Evolutionary conservation across 768 basidiomycete species (phyloP), one percentile per base, ranked within the genome.

Genomic region (Artomyces pyxidatus): DNA sequence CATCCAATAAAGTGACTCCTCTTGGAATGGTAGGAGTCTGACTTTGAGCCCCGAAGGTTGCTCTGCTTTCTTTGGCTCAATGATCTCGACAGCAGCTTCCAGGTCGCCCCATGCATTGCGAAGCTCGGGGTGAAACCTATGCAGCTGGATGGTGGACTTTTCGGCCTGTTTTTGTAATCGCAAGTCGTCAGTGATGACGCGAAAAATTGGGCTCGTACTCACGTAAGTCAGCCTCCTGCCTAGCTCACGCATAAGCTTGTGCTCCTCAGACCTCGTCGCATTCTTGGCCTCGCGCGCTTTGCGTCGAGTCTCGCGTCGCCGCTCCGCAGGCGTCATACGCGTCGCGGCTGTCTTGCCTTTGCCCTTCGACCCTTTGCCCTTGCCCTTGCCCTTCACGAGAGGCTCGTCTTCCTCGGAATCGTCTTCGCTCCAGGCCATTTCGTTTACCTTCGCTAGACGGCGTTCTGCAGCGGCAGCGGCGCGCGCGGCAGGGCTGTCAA

Each of bases 1-100:
- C 91, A 99, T 95, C 96, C 96, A 99, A 59, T 73, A 84, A 54
- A 99, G 71, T 67, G 89, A 91, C 68, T 99, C 96, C 45, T 78
- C 80, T 64, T 99, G 96, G 77, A 98, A 99, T 1, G 94, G 95
- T 29, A 99, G 71, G 3, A 99, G 76, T 0, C 77, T 81, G 43
- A 89, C 76, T 63, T 91, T 95, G 51, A 98, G 70, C n/a, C 81
- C 82, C 2, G 68, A 70, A 2, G 96, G 94, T 49, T 94, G 93
- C 25, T 77, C 76, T 41, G 85, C 87, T 58, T 80, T 78, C 44
- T 77, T 67, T 2, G 92, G 90, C 26, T 73, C 67, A 48, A 80
- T 68, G 40, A 85, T 70, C 1, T 77, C 73, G 47, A 85, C 73
- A 19, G 69, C 75, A 21, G 73, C 69, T 61, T 85, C 77, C 7